phyloP scores from a whole-genome alignment of 495 filamentous ascomycete species.

The Saxispiralis lemnorum region DNA sequence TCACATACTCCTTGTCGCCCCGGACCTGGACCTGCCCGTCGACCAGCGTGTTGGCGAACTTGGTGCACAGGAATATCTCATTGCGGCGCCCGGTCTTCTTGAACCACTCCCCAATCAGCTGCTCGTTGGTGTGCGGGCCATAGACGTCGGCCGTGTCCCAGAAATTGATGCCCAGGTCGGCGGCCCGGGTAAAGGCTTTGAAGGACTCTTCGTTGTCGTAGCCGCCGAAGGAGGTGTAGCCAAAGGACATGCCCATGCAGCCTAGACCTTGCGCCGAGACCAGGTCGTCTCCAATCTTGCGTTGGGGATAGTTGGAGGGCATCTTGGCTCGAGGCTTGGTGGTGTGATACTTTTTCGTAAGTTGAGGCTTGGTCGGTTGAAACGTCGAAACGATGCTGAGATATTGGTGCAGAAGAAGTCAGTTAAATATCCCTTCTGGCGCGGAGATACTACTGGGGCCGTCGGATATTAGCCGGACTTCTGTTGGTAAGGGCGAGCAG shows the following conservation, averaged over 20 bases:
- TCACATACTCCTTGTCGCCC: slow-evolving; percentile 36
- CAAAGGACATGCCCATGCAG: slow-evolving; percentile 27
- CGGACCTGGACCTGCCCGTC: slow-evolving; percentile 22
- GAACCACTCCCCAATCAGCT: slow-evolving; percentile 39
- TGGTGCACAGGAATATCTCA: slow-evolving; percentile 41
- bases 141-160: slow-evolving; percentile 20
- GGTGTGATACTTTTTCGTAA: too few species aligned
- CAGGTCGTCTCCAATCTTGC: slow-evolving; percentile 24
- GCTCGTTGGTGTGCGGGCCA: slow-evolving; percentile 28
- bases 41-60: slow-evolving; percentile 28
- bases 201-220: slow-evolving; percentile 17
- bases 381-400: too few species aligned
- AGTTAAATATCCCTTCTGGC: too few species aligned
- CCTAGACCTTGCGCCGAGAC: slow-evolving; percentile 28
- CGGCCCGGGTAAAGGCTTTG: slow-evolving; percentile 14
- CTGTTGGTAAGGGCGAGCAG: too few species aligned
- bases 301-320: slow-evolving; percentile 18
- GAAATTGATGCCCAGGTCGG: slow-evolving; percentile 16
- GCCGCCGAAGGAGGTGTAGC: slow-evolving; percentile 18
- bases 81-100: slow-evolving; percentile 29
- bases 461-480: too few species aligned
- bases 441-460: too few species aligned
- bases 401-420: too few species aligned
- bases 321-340: not conserved
- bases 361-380: too few species aligned